Evolutionary conservation across 2,329 filamentous ascomycete genomes (phyloP).

Genomic region (Fusarium sp.): DNA sequence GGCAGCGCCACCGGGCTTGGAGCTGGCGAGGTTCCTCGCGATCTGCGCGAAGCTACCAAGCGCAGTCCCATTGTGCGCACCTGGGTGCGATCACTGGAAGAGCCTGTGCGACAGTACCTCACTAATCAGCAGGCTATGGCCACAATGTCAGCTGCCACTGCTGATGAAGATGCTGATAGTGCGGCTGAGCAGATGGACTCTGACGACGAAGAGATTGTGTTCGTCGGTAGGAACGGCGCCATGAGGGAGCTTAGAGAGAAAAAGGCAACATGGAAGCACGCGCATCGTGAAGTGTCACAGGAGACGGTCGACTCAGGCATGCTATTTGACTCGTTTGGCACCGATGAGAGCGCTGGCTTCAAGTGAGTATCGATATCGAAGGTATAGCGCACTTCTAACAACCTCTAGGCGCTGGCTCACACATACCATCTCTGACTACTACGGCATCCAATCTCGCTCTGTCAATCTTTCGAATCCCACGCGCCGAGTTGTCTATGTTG

Average conservation of each 20-base stretch:
- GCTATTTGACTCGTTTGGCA: conserved; percentile 81
- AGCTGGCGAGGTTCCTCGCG: conserved; percentile 74
- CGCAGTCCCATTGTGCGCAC: conserved; percentile 79
- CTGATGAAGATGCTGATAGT: conserved; percentile 39
- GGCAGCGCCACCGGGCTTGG: conserved; percentile 56
- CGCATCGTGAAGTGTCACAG: conserved; percentile 62
- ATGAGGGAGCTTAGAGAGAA: conserved; percentile 55
- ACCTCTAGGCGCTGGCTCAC: conserved; percentile 84
- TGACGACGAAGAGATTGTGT: conserved; percentile 88
- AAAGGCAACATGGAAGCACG: conserved; percentile 57
- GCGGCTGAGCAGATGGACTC: conserved; percentile 56
- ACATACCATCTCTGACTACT: conserved; percentile 91
- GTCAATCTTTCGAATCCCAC: conserved; percentile 76
- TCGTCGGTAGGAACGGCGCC: conserved; percentile 76
- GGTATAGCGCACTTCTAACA: conserved; percentile 2
- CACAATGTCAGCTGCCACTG: conserved; percentile 14
- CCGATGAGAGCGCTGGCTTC: conserved; percentile 81
- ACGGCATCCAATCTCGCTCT: conserved; percentile 86
- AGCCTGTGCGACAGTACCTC: conserved; percentile 82
- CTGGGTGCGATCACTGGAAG: conserved; percentile 85
- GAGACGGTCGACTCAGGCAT: conserved; percentile 70
- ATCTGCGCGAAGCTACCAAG: conserved; percentile 84
- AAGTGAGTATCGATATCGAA: conserved; percentile 65
- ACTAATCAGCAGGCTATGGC: conserved; percentile 53
- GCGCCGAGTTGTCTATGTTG: conserved; percentile 84